Conservation (phyloP, 1,139 yeast species). For the Suhomyces ambrosiae region DNA sequence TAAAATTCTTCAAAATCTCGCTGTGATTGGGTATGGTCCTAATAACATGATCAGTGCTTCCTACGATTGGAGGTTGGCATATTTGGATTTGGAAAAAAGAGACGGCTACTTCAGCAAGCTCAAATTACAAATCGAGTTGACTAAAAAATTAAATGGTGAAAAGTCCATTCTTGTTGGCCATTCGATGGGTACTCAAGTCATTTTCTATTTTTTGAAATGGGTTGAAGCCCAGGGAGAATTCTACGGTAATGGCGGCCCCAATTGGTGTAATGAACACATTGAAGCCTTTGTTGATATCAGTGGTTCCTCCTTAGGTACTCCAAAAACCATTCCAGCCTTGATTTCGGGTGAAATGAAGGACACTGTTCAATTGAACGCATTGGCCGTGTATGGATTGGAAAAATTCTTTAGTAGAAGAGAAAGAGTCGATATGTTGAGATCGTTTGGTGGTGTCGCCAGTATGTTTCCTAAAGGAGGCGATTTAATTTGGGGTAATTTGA, state of each 20-base stretch:
- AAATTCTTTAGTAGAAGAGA: constrained; percentile 89
- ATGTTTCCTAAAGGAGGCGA: constrained; percentile 97
- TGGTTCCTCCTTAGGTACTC: constrained; percentile 89
- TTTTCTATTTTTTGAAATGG: constrained; percentile 91
- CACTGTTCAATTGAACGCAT: constrained; percentile 87
- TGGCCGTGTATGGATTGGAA: constrained; percentile 93
- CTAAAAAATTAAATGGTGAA: constrained; percentile 53
- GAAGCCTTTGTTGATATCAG: constrained; percentile 83
- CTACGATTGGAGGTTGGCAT: constrained; percentile 95
- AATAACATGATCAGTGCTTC: constrained; percentile 88
- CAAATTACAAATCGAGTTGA: constrained; percentile 69
- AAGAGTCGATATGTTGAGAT: constrained; percentile 77
- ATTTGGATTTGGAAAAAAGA: constrained; percentile 80
- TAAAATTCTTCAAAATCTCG: constrained; percentile 86
- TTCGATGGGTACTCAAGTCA: constrained; percentile 94
- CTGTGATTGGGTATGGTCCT: constrained; percentile 92
- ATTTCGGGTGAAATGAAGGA: constrained; percentile 98
- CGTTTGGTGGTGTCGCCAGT: constrained; percentile 92
- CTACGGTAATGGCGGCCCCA: constrained; percentile 85
- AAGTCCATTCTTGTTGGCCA: constrained; percentile 85
- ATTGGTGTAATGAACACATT: constrained; percentile 84
- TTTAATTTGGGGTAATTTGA: constrained; percentile 77
- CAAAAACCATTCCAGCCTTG: constrained; percentile 88
- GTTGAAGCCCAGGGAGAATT: constrained; percentile 80
- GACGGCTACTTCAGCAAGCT: constrained; percentile 83